Percentiles rank a stretch among this genome's conserved stretches.
phyloP scores from a whole-genome alignment of 2,329 filamentous ascomycete species.

The Penicillium sp. region DNA sequence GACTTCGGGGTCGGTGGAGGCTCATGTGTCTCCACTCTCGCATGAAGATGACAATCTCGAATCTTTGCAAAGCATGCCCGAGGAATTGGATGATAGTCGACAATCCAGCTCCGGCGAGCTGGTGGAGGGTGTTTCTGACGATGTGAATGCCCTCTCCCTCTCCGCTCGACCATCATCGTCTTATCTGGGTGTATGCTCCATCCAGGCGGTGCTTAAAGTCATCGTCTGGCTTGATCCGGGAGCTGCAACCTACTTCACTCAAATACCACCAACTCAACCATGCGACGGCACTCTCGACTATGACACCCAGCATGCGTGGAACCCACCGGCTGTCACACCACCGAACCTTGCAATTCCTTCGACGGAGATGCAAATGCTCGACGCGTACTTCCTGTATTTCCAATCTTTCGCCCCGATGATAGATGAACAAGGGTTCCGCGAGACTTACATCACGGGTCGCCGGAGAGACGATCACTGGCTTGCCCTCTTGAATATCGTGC shows the following conservation, averaged over 20 bases:
- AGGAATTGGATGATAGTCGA: constrained; percentile 50
- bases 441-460: constrained; percentile 61
- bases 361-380: constrained; percentile 67
- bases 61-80: constrained; percentile 69
- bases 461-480: constrained; percentile 69
- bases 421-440: constrained; percentile 68
- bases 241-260: constrained; percentile 48
- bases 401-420: constrained; percentile 72
- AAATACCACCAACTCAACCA: constrained; percentile 31
- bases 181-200: constrained; percentile 71
- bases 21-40: constrained; percentile 38
- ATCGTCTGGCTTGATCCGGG: constrained; percentile 59
- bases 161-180: constrained; percentile 61
- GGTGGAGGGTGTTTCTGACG: constrained; percentile 65
- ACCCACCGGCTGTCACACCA: constrained; percentile 41
- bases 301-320: constrained; percentile 24
- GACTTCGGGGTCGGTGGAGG: constrained; percentile 48
- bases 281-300: constrained; percentile 17
- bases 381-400: constrained; percentile 73
- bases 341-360: constrained; percentile 55
- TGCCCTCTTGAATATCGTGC: constrained; percentile 71
- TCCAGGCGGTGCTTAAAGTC: constrained; percentile 70
- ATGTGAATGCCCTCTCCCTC: constrained; percentile 67
- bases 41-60: constrained; percentile 56
- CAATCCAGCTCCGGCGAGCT: constrained; percentile 55